These are phyloP conservation scores for Viscum album DNA, from an alignment of 177 flowering plant species.

Conservation along the genomic window DNA sequence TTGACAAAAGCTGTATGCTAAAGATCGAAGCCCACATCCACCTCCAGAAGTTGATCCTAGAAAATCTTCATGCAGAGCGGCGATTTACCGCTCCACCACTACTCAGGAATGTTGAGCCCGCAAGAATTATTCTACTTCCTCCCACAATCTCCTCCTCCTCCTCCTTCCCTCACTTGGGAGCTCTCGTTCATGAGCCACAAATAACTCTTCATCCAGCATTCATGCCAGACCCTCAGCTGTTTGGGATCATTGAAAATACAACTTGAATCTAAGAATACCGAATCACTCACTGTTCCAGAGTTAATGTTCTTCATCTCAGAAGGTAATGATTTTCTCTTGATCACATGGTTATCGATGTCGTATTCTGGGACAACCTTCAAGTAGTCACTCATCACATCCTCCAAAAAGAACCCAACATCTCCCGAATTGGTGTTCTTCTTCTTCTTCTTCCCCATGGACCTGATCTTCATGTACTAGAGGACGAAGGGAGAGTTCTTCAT, in stretches of 20 bases:
- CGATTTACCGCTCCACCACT: constrained; percentile 61
- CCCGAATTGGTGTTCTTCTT: constrained; percentile 17
- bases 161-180: too few relatives aligned
- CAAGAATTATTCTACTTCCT: constrained; percentile 19
- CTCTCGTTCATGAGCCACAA: constrained; percentile 20
- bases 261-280: constrained; percentile 24
- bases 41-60: constrained; percentile 38
- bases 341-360: constrained; percentile 7
- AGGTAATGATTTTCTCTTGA: not conserved
- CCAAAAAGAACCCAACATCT: constrained; percentile 25
- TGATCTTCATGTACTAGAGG: constrained; percentile 60
- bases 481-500: constrained; percentile 45
- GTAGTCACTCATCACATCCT: constrained; percentile 32
- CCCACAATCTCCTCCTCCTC: constrained; percentile 13
- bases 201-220: constrained; percentile 38
- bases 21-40: constrained; percentile 49
- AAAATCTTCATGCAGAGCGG: constrained; percentile 49
- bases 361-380: constrained; percentile 28
- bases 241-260: constrained; percentile 16
- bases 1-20: constrained; percentile 63
- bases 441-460: constrained; percentile 34
- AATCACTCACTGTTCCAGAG: constrained; percentile 16
- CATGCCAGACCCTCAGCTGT: constrained; percentile 39
- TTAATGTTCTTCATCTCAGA: not conserved
- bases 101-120: constrained; percentile 17